phyloP scores from a whole-genome alignment of 2,329 filamentous ascomycete genomes.

The Simplicillium sp. region DNA sequence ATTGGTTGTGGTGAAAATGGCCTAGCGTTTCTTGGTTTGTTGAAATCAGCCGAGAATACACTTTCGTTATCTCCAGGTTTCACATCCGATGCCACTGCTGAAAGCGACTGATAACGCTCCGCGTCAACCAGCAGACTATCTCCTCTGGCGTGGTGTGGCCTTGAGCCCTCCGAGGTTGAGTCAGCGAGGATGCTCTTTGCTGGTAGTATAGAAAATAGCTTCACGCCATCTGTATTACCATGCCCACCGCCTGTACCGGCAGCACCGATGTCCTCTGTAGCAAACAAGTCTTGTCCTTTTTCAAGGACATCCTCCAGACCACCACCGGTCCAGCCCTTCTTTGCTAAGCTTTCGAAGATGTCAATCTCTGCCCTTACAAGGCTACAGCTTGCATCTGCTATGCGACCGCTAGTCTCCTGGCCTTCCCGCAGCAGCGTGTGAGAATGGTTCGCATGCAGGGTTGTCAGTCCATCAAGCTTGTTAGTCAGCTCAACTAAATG shows the following conservation, averaged over 20 bases:
- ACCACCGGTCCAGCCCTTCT: slow-evolving; percentile 59
- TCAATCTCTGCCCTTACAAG: slow-evolving; percentile 60
- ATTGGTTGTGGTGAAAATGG: slow-evolving; percentile 52
- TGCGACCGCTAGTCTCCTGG: slow-evolving; percentile 53
- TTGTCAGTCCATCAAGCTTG: slow-evolving; percentile 53
- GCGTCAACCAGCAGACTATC: slow-evolving; percentile 46
- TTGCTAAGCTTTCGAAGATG: slow-evolving; percentile 57
- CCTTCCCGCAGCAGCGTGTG: slow-evolving; percentile 50
- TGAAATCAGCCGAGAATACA: slow-evolving; percentile 44
- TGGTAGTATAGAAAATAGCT: slow-evolving; percentile 56
- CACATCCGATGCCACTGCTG: slow-evolving; percentile 29
- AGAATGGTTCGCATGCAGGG: slow-evolving; percentile 51
- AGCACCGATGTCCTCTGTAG: slow-evolving; percentile 25
- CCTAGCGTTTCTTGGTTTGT: slow-evolving; percentile 41
- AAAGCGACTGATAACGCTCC: slow-evolving; percentile 49
- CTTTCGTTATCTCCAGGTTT: slow-evolving; percentile 34
- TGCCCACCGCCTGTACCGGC: slow-evolving; percentile 10
- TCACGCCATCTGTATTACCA: slow-evolving; percentile 25
- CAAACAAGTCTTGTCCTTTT: slow-evolving; percentile 53
- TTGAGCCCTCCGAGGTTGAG: slow-evolving; percentile 26
- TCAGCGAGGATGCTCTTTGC: slow-evolving; percentile 55
- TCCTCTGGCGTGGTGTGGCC: slow-evolving; percentile 30
- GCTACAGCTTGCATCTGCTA: slow-evolving; percentile 55
- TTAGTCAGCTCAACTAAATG: slow-evolving; percentile 55
- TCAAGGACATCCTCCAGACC: slow-evolving; percentile 58